Base-by-base conservation (phyloP, 441 rosid species). In the Omphalea diandra region DNA sequence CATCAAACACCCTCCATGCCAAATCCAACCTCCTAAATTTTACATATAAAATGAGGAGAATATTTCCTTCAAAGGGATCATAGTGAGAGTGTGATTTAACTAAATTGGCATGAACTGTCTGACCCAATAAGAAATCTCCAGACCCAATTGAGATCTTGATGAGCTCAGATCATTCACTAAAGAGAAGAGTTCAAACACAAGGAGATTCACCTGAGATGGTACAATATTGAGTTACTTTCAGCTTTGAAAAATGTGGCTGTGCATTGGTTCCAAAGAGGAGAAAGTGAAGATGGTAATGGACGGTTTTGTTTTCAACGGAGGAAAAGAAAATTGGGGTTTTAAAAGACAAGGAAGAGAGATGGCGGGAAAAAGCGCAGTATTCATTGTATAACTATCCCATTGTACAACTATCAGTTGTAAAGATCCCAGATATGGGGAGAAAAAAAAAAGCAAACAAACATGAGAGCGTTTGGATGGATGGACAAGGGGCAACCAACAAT, bases 81-180 rank as follows among this genome's bases (percentile, higher is more conserved):
- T 29, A 4, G 41, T n/a, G 71, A 33, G 20, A 68, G 60, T 29
- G 43, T 20, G n/a, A 12, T 31, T 68, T 56, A 9, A 44, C 32
- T 44, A 68, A 32, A 24, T 31, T 57, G 0, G 71, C 53, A 7
- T 68, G 71, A 7, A 68, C 31, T 53, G 62, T 38, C 33, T 29
- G 50, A 9, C 53, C 63, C 40, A 41, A 62, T 65, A 31, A 44
- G 50, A 76, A 70, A 54, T 76, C 65, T 47, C 67, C 32, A 40
- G 75, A 65, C 11, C 72, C 62, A 49, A 75, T 63, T 6, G 81
- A 82, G 67, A 66, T 6, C 52, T 79, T 76, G 26, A 82, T 67
- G 72, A 79, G 79, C 71, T 70, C 70, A 49, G 81, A 75, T 81
- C 81, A 76, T 70, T 79, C 75, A 27, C 35, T 38, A 27, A 26